phyloP scores from a whole-genome alignment of 1,284 basidiomycete genomes.

The Mycosarcoma mackinlayi region DNA sequence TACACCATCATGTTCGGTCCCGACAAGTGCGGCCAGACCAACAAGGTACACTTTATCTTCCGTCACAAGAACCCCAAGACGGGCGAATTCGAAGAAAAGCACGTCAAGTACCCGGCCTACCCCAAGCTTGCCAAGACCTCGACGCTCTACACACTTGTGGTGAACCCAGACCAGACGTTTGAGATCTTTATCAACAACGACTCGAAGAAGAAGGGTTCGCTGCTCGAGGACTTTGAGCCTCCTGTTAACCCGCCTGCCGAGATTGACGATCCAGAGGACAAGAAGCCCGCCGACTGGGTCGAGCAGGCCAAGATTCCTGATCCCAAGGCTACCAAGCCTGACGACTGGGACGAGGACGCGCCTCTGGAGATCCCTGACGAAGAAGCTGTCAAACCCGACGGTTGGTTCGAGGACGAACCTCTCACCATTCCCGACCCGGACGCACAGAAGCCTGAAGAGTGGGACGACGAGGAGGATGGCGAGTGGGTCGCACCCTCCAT shows the following conservation, averaged over 20 bases:
- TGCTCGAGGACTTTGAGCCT: slow-evolving; percentile 96
- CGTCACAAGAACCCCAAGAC: slow-evolving; percentile 66
- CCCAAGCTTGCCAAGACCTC: slow-evolving; percentile 72
- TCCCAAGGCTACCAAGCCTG: slow-evolving; percentile 77
- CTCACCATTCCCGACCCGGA: slow-evolving; percentile 87
- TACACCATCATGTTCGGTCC: slow-evolving; percentile 69
- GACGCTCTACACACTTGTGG: slow-evolving; percentile 71
- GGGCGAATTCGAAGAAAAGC: slow-evolving; percentile 90
- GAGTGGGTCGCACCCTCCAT: slow-evolving; percentile 94
- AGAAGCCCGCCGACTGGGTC: slow-evolving; percentile 93
- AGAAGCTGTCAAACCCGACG: slow-evolving; percentile 88
- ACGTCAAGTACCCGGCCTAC: slow-evolving; percentile 82
- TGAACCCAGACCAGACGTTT: slow-evolving; percentile 94
- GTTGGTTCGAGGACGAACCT: slow-evolving; percentile 93
- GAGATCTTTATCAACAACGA: slow-evolving; percentile 92
- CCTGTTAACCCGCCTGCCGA: slow-evolving; percentile 90
- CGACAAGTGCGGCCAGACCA: slow-evolving; percentile 66
- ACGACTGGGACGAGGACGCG: slow-evolving; percentile 67
- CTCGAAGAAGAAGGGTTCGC: slow-evolving; percentile 75
- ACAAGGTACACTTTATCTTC: slow-evolving; percentile 69
- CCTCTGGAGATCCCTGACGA: slow-evolving; percentile 77
- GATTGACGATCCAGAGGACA: slow-evolving; percentile 91
- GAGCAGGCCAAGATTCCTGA: slow-evolving; percentile 87
- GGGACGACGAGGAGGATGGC: slow-evolving; percentile 99
- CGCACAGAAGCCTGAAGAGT: slow-evolving; percentile 97